Evolutionary conservation across 306 rosid genomes (phyloP).

Genomic region (Corylus heterophylla): DNA sequence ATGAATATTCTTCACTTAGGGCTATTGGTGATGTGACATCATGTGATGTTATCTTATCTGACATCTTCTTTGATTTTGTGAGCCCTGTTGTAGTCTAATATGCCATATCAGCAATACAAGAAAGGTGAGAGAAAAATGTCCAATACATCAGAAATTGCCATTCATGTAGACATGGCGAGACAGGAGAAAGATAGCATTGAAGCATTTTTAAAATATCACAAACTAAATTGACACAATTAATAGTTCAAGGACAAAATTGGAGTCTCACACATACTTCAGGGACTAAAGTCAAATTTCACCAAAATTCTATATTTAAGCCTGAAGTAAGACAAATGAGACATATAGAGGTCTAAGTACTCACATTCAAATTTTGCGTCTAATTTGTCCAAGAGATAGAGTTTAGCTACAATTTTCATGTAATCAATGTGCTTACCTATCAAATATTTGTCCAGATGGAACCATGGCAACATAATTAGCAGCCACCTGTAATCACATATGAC

Average conservation of each 20-base stretch:
- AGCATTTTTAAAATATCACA: conserved; percentile 1
- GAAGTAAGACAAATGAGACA: neutral
- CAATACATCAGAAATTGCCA: no score
- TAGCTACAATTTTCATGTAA: neutral
- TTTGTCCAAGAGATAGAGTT: conserved; percentile 25
- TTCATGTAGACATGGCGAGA: neutral
- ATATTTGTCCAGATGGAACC: conserved; percentile 96
- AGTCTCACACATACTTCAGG: neutral
- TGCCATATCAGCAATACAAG: neutral
- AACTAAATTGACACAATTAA: conserved; percentile 10
- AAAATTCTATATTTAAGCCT: neutral
- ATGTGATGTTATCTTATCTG: no score
- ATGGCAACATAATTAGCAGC: conserved; percentile 97
- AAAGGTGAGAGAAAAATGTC: no score
- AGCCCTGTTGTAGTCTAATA: neutral
- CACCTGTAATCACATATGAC: conserved; percentile 49
- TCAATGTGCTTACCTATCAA: conserved; percentile 67
- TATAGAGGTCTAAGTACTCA: neutral
- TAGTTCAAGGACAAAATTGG: neutral
- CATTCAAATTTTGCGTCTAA: conserved; percentile 13
- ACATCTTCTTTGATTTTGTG: neutral
- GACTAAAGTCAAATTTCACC: conserved; percentile 12
- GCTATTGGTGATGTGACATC: no score
- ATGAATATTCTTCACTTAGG: no score
- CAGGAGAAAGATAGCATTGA: conserved; percentile 4